These are phyloP conservation scores for Nematocida sp. DNA, from an alignment of 371 early-diverging fungal species.

Conservation along the genomic window DNA sequence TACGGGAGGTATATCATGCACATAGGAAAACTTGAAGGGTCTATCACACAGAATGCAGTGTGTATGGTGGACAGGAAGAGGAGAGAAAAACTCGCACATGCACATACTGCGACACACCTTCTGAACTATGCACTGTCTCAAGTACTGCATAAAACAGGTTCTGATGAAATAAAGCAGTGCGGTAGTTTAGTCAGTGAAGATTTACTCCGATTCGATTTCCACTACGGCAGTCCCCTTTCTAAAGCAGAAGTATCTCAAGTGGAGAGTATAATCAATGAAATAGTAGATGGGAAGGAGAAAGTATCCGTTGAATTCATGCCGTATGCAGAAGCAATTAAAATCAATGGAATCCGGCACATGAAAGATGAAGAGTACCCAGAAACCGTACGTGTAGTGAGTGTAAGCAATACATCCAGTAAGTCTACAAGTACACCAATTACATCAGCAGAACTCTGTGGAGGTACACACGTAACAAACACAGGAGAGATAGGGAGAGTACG, in stretches of 20 bases:
- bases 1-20: slow-evolving; percentile 92
- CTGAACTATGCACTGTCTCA: slow-evolving; percentile 87
- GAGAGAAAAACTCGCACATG: slow-evolving; percentile 82
- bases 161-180: slow-evolving; percentile 74
- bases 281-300: slow-evolving; percentile 75
- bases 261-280: slow-evolving; percentile 78
- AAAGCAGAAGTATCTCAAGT: slow-evolving; percentile 77
- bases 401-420: slow-evolving; percentile 73
- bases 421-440: neutral
- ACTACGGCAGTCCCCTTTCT: slow-evolving; percentile 76
- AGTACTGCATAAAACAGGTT: slow-evolving; percentile 73
- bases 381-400: slow-evolving; percentile 73
- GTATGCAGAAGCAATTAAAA: slow-evolving; percentile 73
- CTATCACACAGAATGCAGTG: slow-evolving; percentile 55
- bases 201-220: slow-evolving; percentile 93
- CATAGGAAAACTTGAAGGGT: slow-evolving; percentile 73
- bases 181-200: slow-evolving; percentile 94
- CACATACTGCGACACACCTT: slow-evolving; percentile 95
- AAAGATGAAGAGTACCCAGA: slow-evolving; percentile 80
- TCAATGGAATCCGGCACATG: slow-evolving; percentile 81
- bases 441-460: slow-evolving; percentile 92
- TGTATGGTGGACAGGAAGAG: slow-evolving; percentile 77
- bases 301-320: slow-evolving; percentile 74
- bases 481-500: slow-evolving; percentile 82
- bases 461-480: slow-evolving; percentile 90